Evolutionary conservation across 208 protist species (phyloP), one percentile per base, ranked within the genome.

Genomic region (Herpetomonas tarakana): DNA sequence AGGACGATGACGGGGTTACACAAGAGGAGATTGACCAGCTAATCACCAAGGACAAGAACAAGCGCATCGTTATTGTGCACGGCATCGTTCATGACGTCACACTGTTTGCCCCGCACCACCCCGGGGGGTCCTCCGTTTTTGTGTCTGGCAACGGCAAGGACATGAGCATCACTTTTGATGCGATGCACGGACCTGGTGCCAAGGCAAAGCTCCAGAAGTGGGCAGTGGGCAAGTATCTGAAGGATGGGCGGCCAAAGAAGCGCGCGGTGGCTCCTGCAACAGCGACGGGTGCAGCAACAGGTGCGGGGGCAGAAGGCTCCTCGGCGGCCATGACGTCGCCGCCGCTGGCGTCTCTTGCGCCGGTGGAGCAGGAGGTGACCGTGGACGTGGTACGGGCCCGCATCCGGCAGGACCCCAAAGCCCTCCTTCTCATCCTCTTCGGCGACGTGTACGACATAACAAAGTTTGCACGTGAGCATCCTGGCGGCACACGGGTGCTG

Each of bases 81-180:
- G 75, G 79, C 54, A 86, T 90, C 41, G 89, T 97, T 2, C 96
- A 94, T 58, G 77, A 96, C 52, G 68, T 97, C 25, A 92, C 82
- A 2, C 52, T 65, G 26, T 97, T 92, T 57, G 68, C 83, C 11
- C 45, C 83, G 39, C 25, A 63, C 22, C 93, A 97, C 74, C 93
- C 91, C 7, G 93, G 91, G 18, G 91, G 93, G 30, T 62, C 30
- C 1, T 41, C 49, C 35, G 74, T 68, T 45, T 45, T 84, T 47
- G 46, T 35, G 28, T 53, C 29, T 25, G 71, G 76, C 61, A 80
- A 70, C 22, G 77, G 77, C 39, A 74, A 74, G 38, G 65, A 84
- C 31, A 57, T 71, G 22, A 82, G 69, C 16, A 64, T 65, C 0
- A 45, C 50, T 28, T 81, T 81, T 21, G 55, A 62, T 49, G 58